Percentiles rank a stretch among this genome's conserved stretches.
Conservation (phyloP, 1,284 basidiomycete species). For the Tylopilus orsonianus region DNA sequence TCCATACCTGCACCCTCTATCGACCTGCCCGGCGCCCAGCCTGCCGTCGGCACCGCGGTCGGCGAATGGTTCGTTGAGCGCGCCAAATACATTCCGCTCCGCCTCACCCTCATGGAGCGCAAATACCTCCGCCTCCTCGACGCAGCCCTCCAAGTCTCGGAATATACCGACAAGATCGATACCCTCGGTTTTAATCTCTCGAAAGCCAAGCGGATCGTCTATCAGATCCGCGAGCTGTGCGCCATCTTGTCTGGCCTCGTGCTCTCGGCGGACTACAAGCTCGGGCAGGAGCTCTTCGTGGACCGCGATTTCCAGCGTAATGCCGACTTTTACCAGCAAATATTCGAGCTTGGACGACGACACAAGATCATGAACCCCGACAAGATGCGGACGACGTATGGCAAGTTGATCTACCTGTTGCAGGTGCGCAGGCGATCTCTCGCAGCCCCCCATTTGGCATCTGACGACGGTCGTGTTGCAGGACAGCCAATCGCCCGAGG, state of each 20-base stretch:
- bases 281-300: slow-evolving; percentile 77
- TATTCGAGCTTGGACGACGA: slow-evolving; percentile 77
- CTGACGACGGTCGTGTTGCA: slow-evolving; percentile 31
- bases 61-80: slow-evolving; percentile 83
- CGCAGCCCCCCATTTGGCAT: too few relatives aligned
- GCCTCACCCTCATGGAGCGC: slow-evolving; percentile 68
- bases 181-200: slow-evolving; percentile 69
- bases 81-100: slow-evolving; percentile 73
- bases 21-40: slow-evolving; percentile 50
- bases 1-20: slow-evolving; percentile 35
- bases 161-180: slow-evolving; percentile 85
- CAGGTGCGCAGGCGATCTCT: slow-evolving; percentile 49
- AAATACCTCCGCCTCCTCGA: slow-evolving; percentile 80
- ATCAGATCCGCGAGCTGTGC: slow-evolving; percentile 79
- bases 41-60: slow-evolving; percentile 54
- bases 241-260: slow-evolving; percentile 79
- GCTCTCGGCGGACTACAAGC: slow-evolving; percentile 78
- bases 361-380: slow-evolving; percentile 88
- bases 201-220: slow-evolving; percentile 78
- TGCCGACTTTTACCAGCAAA: slow-evolving; percentile 69
- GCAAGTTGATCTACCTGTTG: slow-evolving; percentile 78
- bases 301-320: slow-evolving; percentile 77
- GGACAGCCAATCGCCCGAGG: slow-evolving; percentile 78
- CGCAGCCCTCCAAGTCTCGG: slow-evolving; percentile 75
- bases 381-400: slow-evolving; percentile 84